Conservation (phyloP, 192 early-diverging fungal genomes). For the Backusella psychrophila region DNA sequence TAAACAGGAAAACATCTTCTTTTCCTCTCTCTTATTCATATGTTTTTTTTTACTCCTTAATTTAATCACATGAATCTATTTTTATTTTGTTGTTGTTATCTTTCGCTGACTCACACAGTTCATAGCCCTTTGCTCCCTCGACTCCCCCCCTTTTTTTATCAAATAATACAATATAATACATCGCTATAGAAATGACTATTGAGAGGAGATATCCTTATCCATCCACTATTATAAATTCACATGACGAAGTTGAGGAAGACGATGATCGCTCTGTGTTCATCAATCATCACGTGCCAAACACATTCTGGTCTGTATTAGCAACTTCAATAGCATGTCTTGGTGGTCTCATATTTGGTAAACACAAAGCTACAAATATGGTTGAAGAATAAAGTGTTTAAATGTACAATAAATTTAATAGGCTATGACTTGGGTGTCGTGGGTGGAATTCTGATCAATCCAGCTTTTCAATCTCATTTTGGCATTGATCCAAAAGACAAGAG, state of each 20-base stretch:
- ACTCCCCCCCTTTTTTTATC: neutral
- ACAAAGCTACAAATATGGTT: neutral
- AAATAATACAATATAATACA: neutral
- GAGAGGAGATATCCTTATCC: neutral
- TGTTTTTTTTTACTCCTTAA: neutral
- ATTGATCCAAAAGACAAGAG: conserved; percentile 22
- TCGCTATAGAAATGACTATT: neutral
- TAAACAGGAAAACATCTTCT: neutral
- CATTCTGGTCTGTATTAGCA: conserved; percentile 8
- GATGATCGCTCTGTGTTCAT: neutral
- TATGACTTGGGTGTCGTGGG: conserved; percentile 20
- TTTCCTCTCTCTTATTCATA: neutral
- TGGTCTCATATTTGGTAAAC: conserved; percentile 15
- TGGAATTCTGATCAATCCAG: conserved; percentile 15
- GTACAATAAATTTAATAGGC: neutral
- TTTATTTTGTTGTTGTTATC: neutral
- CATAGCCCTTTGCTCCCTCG: neutral
- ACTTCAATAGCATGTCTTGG: conserved; percentile 11
- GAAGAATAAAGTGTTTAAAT: neutral
- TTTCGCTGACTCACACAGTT: neutral
- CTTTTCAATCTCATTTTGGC: conserved; percentile 18
- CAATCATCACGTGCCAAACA: neutral
- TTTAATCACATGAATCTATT: conserved; percentile 5
- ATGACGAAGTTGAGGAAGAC: neutral
- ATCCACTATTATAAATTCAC: neutral